Evolutionary conservation across 495 filamentous ascomycete genomes (phyloP).

Genomic region (Annulohypoxylon stygium): DNA sequence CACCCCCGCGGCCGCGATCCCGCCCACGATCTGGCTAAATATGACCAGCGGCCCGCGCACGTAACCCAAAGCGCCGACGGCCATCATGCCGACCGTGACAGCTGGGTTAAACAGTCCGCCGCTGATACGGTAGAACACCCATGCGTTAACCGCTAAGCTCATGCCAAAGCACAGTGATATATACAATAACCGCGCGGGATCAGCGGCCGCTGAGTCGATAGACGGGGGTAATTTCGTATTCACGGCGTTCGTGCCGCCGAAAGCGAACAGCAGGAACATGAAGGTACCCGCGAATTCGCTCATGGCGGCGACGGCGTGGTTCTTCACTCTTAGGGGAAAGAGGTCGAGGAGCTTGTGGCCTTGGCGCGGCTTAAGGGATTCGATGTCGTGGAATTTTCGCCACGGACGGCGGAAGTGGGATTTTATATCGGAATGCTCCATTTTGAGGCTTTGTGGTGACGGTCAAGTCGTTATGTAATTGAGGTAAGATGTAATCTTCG

Average conservation of each 20-base stretch:
- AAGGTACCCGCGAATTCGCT: constrained; percentile 87
- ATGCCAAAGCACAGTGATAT: constrained; percentile 80
- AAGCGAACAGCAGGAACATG: constrained; percentile 85
- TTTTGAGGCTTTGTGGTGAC: background rate
- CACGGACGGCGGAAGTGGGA: constrained; percentile 32
- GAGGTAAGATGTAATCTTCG: background rate
- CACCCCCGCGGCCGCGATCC: constrained; percentile 69
- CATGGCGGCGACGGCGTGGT: constrained; percentile 70
- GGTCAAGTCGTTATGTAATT: background rate
- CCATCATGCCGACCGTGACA: constrained; percentile 68
- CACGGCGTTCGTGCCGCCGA: constrained; percentile 81
- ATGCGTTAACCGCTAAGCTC: constrained; percentile 82
- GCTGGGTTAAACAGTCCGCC: constrained; percentile 88
- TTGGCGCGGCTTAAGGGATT: background rate
- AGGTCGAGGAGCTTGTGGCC: constrained; percentile 12
- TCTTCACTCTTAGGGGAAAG: constrained; percentile 36
- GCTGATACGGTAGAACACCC: constrained; percentile 85
- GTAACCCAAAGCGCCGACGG: constrained; percentile 67
- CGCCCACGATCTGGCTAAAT: constrained; percentile 68
- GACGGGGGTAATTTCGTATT: constrained; percentile 61
- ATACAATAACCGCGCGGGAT: constrained; percentile 68
- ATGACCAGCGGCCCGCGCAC: constrained; percentile 65
- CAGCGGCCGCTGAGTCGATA: constrained; percentile 33
- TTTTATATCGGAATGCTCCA: constrained; percentile 34
- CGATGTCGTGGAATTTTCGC: background rate